These are phyloP conservation scores for Eucalyptus guilfoylei DNA, from an alignment of 345 rosid genomes.

Conservation along the genomic window DNA sequence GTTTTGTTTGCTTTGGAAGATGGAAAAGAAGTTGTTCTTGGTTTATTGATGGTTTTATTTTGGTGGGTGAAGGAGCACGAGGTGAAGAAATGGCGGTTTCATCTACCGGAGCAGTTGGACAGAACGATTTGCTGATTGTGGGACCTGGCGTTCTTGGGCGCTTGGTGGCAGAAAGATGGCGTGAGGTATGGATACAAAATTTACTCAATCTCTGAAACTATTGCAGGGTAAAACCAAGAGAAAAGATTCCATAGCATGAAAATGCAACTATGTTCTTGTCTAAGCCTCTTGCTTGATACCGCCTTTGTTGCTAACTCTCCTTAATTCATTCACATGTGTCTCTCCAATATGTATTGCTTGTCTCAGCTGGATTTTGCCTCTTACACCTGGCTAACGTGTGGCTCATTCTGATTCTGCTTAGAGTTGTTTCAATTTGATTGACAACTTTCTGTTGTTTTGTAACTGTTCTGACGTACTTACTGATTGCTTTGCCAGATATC, in stretches of 20 bases:
- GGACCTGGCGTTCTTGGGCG: constrained; percentile 99
- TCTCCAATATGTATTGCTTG: neutral
- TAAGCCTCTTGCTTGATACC: neutral
- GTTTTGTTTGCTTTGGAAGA: neutral
- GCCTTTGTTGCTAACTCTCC: neutral
- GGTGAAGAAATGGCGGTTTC: constrained; percentile 31
- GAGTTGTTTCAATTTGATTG: neutral
- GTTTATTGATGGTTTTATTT: neutral
- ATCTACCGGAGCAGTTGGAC: constrained; percentile 38
- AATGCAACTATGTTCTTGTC: neutral
- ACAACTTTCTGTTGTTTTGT: neutral
- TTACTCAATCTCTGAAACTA: neutral
- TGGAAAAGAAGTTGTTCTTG: neutral
- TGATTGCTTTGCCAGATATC: neutral
- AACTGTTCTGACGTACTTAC: neutral
- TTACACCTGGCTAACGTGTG: neutral
- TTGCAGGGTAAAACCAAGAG: neutral
- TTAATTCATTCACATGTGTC: neutral
- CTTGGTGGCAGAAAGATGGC: constrained; percentile 83
- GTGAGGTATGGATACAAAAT: constrained; percentile 28
- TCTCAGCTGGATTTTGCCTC: neutral
- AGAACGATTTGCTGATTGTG: constrained; percentile 68
- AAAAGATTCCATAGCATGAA: neutral
- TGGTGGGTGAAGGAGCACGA: constrained; percentile 21
- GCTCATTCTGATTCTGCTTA: neutral